Evolutionary conservation across 1,139 yeast genomes (phyloP).

Genomic region (Yamadazyma sp.): DNA sequence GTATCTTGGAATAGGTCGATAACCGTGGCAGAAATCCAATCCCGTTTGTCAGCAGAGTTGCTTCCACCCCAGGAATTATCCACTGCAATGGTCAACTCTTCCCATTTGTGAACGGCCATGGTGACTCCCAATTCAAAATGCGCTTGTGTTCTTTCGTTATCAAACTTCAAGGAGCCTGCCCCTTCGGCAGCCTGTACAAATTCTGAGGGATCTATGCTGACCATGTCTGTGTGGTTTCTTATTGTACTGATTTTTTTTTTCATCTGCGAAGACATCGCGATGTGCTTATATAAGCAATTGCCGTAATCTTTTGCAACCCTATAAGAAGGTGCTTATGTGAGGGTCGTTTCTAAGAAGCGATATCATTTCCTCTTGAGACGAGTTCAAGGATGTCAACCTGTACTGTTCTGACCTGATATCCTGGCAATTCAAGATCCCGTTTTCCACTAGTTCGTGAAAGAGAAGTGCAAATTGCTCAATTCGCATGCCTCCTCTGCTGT

Average conservation of each 20-base stretch:
- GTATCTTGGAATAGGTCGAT: conserved; percentile 73
- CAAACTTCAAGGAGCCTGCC: conserved; percentile 46
- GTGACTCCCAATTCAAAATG: conserved; percentile 93
- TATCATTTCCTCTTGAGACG: conserved; percentile 69
- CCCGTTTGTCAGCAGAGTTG: conserved; percentile 85
- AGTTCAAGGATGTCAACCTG: conserved; percentile 59
- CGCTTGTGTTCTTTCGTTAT: conserved; percentile 69
- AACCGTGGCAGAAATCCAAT: conserved; percentile 86
- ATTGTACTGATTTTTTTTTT: too few relatives aligned
- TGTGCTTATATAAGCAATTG: background rate
- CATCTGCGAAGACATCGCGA: background rate
- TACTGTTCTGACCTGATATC: conserved; percentile 67
- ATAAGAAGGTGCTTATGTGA: conserved; percentile 11
- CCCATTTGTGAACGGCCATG: conserved; percentile 88
- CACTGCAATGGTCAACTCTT: conserved; percentile 86
- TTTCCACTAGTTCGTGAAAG: conserved; percentile 68
- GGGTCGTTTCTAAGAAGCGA: conserved; percentile 58
- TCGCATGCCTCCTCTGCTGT: conserved; percentile 26
- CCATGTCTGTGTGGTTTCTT: conserved; percentile 16
- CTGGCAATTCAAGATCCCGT: conserved; percentile 73
- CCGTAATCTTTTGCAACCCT: conserved; percentile 1
- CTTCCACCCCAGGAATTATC: conserved; percentile 97
- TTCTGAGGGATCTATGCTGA: conserved; percentile 45
- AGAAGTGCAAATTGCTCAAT: conserved; percentile 50
- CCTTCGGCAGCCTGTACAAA: conserved; percentile 43